Evolutionary conservation across 352 stramenopile genomes (phyloP).

Genomic region (Pythium phragmitis): DNA sequence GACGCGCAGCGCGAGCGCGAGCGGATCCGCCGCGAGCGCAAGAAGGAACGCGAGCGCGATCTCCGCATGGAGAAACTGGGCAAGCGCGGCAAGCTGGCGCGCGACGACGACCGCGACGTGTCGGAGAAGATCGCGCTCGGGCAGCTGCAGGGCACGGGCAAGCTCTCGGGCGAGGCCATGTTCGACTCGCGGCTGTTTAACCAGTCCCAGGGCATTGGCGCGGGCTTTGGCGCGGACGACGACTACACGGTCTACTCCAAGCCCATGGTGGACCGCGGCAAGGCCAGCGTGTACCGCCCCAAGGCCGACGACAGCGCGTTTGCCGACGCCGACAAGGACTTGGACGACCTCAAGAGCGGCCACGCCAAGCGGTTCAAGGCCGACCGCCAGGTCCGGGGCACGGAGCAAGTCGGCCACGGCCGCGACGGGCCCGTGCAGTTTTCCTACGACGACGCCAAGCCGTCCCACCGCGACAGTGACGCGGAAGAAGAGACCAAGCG

Average conservation of each 20-base stretch:
- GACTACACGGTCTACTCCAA: constrained; percentile 99
- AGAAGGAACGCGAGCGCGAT: constrained; percentile 93
- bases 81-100: constrained; percentile 89
- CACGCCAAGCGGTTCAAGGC: constrained; percentile 86
- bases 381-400: constrained; percentile 88
- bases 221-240: constrained; percentile 96
- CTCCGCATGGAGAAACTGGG: constrained; percentile 95
- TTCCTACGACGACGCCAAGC: constrained; percentile 57
- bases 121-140: constrained; percentile 99
- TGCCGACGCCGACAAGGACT: constrained; percentile 86
- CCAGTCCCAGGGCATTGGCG: constrained; percentile 94
- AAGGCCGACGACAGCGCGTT: constrained; percentile 87
- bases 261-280: constrained; percentile 92
- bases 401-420: constrained; percentile 51
- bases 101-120: constrained; percentile 95
- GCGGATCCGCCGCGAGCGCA: constrained; percentile 88
- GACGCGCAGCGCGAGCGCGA: constrained; percentile 52
- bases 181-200: constrained; percentile 99
- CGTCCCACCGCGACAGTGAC: constrained; percentile 33
- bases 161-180: constrained; percentile 81
- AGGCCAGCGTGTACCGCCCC: constrained; percentile 87
- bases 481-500: constrained; percentile 19
- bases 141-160: constrained; percentile 89
- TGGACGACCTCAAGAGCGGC: constrained; percentile 88
- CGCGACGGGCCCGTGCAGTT: constrained; percentile 88